These are phyloP conservation scores for Lyophyllum shimeji DNA, from an alignment of 768 basidiomycete species.

Conservation along the genomic window DNA sequence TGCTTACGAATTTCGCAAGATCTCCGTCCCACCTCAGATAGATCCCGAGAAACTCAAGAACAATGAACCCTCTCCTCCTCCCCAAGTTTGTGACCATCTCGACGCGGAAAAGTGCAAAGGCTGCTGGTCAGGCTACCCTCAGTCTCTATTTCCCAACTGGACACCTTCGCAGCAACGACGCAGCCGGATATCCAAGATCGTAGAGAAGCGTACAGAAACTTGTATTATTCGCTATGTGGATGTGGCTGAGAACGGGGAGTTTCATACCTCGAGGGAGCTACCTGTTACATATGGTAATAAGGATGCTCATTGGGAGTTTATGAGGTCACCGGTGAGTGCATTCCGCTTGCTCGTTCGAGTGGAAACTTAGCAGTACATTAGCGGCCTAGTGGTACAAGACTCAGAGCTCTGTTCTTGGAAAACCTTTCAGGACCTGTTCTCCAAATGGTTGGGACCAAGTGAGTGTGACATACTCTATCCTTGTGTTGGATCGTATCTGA, in stretches of 20 bases:
- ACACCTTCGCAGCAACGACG: slow-evolving; percentile 42
- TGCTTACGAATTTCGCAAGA: neutral
- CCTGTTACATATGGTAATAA: slow-evolving; percentile 21
- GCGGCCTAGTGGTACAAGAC: slow-evolving; percentile 34
- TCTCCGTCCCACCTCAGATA: slow-evolving; percentile 17
- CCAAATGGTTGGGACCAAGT: slow-evolving; percentile 54
- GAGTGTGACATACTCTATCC: neutral
- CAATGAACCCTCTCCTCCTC: slow-evolving; percentile 5
- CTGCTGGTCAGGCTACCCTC: slow-evolving; percentile 45
- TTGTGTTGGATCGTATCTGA: neutral
- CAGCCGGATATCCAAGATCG: slow-evolving; percentile 33
- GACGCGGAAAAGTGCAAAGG: slow-evolving; percentile 20
- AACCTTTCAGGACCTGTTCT: slow-evolving; percentile 49
- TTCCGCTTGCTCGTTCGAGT: neutral
- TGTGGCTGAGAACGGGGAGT: slow-evolving; percentile 34
- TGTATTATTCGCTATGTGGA: slow-evolving; percentile 40
- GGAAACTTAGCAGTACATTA: slow-evolving; percentile 2
- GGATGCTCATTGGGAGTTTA: slow-evolving; percentile 32
- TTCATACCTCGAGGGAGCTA: slow-evolving; percentile 21
- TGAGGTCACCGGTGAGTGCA: slow-evolving; percentile 29
- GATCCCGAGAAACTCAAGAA: slow-evolving; percentile 25
- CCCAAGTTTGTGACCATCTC: slow-evolving; percentile 23
- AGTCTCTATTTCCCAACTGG: slow-evolving; percentile 58
- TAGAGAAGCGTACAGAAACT: slow-evolving; percentile 19
- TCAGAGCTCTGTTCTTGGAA: slow-evolving; percentile 51